phyloP scores from a whole-genome alignment of 352 stramenopile genomes.

The Pythium chondricola region DNA sequence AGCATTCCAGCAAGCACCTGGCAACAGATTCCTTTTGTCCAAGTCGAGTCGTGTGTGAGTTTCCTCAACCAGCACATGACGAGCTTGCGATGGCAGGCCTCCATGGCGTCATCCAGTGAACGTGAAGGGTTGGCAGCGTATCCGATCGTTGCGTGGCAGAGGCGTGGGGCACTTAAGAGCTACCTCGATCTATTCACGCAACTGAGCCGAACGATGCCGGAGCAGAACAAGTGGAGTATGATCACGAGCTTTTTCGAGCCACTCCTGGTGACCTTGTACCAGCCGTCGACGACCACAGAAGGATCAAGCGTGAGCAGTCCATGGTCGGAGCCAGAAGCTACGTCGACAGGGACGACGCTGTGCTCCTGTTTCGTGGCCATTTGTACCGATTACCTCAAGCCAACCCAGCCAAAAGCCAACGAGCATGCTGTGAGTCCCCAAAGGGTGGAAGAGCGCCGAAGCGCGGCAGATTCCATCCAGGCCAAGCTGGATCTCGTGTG shows the following conservation, averaged over 20 bases:
- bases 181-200: conserved; percentile 78
- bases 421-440: no score
- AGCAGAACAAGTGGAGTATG: conserved; percentile 59
- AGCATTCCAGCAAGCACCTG: conserved; percentile 14
- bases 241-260: conserved; percentile 75
- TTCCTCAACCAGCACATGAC: conserved; percentile 26
- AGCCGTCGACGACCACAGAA: conserved; percentile 63
- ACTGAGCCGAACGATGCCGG: conserved; percentile 46
- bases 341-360: conserved; percentile 67
- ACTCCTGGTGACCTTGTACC: conserved; percentile 72
- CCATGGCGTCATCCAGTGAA: conserved; percentile 9
- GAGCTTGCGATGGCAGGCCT: conserved; percentile 18
- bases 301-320: conserved; percentile 56
- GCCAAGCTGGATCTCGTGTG: conserved; percentile 76
- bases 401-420: no score
- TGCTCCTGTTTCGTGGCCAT: conserved; percentile 79
- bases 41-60: conserved; percentile 18
- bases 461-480: no score
- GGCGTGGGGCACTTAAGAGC: conserved; percentile 60
- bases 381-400: conserved; percentile 62
- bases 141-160: conserved; percentile 42
- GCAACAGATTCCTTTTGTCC: conserved; percentile 21
- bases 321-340: conserved; percentile 64
- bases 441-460: no score
- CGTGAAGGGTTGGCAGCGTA: not conserved